Evolutionary conservation across 2,329 filamentous ascomycete genomes (phyloP).

Genomic region (Sclerotinia sclerotiorum): DNA sequence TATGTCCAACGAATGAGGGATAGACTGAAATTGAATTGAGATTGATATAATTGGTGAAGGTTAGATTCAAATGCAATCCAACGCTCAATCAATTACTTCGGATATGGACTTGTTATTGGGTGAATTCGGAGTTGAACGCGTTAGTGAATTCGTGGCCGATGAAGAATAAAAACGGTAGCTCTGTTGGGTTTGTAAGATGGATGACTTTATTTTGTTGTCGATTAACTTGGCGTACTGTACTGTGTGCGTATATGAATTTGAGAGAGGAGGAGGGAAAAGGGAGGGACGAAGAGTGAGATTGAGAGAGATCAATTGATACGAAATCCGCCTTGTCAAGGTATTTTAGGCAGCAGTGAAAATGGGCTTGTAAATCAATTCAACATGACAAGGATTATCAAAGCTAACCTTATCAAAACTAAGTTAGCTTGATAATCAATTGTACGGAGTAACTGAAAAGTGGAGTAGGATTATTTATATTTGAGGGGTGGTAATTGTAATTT

Average conservation of each 20-base stretch:
- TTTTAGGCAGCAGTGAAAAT: slow-evolving; percentile 8
- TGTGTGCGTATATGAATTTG: neutral
- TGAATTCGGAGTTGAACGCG: neutral
- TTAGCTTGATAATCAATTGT: neutral
- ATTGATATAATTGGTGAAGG: neutral
- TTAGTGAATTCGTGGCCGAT: slow-evolving; percentile 1
- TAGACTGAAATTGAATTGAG: neutral
- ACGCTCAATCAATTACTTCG: neutral
- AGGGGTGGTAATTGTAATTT: neutral
- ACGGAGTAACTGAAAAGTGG: neutral
- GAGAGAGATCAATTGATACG: neutral
- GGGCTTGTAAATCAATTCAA: neutral
- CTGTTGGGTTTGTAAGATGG: neutral
- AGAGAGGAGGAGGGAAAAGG: neutral
- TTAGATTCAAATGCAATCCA: neutral
- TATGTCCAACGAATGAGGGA: slow-evolving; percentile 2
- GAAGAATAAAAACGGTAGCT: neutral
- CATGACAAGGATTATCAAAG: neutral
- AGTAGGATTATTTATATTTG: neutral
- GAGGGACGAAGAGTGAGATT: neutral
- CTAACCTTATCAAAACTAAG: neutral
- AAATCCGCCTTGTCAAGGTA: neutral
- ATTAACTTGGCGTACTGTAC: neutral
- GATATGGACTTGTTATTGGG: neutral
- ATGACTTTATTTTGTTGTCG: neutral